Evolutionary conservation across 83 land plant species (phyloP).

Genomic region (Picea abies): DNA sequence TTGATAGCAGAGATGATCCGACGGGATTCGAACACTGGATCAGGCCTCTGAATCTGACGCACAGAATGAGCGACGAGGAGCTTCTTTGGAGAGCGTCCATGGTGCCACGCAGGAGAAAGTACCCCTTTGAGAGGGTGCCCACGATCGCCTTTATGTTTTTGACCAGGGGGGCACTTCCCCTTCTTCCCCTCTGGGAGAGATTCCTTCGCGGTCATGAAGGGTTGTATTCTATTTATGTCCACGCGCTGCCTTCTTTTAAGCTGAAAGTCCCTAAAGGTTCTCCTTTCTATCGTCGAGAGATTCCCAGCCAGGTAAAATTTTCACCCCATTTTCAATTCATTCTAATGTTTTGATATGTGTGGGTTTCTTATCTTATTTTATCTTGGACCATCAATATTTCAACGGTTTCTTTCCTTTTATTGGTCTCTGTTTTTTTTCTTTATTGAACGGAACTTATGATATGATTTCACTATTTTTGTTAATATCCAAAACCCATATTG

Average conservation of each 20-base stretch:
- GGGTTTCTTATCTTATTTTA: too few species aligned
- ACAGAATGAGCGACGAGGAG: constrained; percentile 73
- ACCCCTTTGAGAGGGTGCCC: constrained; percentile 65
- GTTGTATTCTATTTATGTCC: constrained; percentile 73
- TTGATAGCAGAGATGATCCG: constrained; percentile 1
- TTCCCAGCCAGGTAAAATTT: constrained; percentile 72
- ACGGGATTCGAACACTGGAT: background rate
- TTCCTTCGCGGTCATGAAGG: constrained; percentile 72
- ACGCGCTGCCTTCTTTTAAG: constrained; percentile 54
- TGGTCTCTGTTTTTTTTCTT: too few species aligned
- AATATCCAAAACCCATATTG: too few species aligned
- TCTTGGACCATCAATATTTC: too few species aligned
- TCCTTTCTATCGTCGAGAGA: constrained; percentile 68
- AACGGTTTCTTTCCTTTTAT: too few species aligned
- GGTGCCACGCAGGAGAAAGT: constrained; percentile 52
- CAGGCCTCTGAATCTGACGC: constrained; percentile 17
- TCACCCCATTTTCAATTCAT: too few species aligned
- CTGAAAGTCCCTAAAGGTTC: constrained; percentile 48
- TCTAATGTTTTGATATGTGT: too few species aligned
- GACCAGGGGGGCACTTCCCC: constrained; percentile 77
- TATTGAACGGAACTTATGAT: too few species aligned
- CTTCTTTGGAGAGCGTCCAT: constrained; percentile 89
- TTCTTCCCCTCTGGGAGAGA: constrained; percentile 80
- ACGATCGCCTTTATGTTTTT: constrained; percentile 94
- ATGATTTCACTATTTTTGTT: too few species aligned